These are phyloP conservation scores for Cercophora samala DNA, from an alignment of 495 filamentous ascomycete species.

Conservation along the genomic window DNA sequence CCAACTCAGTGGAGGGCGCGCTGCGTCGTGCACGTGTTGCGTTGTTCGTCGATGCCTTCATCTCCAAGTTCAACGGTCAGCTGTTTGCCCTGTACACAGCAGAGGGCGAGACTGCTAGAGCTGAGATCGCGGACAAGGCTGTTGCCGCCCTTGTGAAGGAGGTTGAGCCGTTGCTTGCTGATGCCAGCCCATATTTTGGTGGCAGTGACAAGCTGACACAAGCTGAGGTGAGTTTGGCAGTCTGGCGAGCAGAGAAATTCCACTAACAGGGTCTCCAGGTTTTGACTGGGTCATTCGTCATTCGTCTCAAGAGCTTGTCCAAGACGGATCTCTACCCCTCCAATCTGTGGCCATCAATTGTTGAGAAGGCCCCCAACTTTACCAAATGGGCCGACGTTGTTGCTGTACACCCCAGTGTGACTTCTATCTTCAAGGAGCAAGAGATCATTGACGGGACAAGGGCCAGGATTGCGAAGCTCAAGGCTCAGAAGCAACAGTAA, in stretches of 20 bases:
- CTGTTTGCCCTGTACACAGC: conserved; percentile 44
- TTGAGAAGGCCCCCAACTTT: conserved; percentile 59
- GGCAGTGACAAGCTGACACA: conserved; percentile 70
- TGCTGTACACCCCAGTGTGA: conserved; percentile 61
- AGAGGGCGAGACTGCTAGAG: conserved; percentile 40
- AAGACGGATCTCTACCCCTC: conserved; percentile 53
- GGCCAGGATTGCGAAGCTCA: conserved; percentile 34
- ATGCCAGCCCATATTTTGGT: conserved; percentile 75
- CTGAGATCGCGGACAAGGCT: conserved; percentile 38
- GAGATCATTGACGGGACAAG: conserved; percentile 32
- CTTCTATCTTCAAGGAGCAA: conserved; percentile 58
- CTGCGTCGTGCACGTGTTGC: conserved; percentile 61
- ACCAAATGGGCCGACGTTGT: conserved; percentile 65
- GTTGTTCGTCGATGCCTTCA: conserved; percentile 77
- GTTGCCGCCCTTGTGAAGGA: conserved; percentile 63
- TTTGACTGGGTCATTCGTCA: conserved; percentile 63
- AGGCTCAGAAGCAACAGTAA: conserved; percentile 10
- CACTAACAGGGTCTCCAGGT: conserved; percentile 42
- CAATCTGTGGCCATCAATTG: conserved; percentile 45
- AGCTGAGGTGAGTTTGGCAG: conserved; percentile 60
- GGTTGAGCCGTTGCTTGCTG: conserved; percentile 65
- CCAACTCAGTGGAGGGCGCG: conserved; percentile 41
- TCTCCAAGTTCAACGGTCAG: conserved; percentile 55
- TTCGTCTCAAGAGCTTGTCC: conserved; percentile 53
- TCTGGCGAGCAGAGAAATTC: not conserved